Conservation (phyloP, 2,329 filamentous ascomycete species). For the Ophiocordyceps robertsii region DNA sequence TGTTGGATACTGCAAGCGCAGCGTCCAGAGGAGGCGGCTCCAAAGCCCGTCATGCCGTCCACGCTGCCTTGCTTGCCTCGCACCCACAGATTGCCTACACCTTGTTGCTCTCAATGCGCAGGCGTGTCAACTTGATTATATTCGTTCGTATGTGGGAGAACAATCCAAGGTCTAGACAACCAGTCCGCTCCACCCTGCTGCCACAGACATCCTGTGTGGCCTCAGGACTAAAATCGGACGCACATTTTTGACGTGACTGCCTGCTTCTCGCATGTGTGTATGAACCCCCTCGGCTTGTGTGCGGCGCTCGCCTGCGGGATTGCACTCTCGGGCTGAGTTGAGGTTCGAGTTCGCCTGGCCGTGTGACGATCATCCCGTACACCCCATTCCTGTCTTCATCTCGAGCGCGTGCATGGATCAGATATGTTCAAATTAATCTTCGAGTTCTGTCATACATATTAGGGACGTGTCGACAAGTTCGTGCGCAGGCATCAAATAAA, state of each 20-base stretch:
- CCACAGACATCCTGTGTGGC: conserved; percentile 39
- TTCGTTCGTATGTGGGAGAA: conserved; percentile 50
- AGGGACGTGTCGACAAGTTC: too few species aligned
- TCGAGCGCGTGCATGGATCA: too few species aligned
- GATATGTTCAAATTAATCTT: too few species aligned
- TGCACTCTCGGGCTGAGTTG: too few species aligned
- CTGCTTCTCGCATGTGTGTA: not conserved
- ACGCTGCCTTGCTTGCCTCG: too few species aligned
- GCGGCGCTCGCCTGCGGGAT: too few species aligned
- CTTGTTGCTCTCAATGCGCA: conserved; percentile 42
- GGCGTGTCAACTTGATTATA: conserved; percentile 43
- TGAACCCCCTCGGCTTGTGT: not conserved
- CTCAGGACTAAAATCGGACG: conserved; percentile 52
- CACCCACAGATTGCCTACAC: conserved; percentile 49
- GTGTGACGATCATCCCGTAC: too few species aligned
- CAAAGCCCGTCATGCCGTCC: not conserved
- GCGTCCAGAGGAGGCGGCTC: not conserved
- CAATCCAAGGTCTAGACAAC: conserved; percentile 52
- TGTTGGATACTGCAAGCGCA: not conserved
- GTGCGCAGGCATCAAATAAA: too few species aligned
- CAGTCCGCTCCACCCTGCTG: conserved; percentile 53
- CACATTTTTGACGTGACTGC: conserved; percentile 14
- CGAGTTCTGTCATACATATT: too few species aligned
- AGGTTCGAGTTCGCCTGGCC: too few species aligned
- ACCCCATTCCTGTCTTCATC: too few species aligned